Evolutionary conservation across 805 yeast species (phyloP).

Genomic region (Candida pseudoglaebosa): DNA sequence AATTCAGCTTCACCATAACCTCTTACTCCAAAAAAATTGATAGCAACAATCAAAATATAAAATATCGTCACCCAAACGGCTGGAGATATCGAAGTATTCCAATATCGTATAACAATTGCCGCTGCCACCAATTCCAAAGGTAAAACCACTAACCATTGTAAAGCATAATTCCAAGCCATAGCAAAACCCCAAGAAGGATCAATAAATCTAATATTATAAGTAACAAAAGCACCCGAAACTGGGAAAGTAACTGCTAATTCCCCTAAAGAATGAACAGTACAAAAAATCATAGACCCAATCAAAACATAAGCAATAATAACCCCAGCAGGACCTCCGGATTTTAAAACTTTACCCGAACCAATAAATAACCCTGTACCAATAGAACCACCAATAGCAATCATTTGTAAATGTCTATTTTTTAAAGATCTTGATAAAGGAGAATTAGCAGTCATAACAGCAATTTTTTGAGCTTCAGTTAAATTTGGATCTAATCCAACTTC

Average conservation of each 20-base stretch:
- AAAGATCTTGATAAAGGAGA: slow-evolving; percentile 49
- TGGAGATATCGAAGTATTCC: slow-evolving; percentile 49
- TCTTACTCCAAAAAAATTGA: slow-evolving; percentile 51
- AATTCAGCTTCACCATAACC: slow-evolving; percentile 59
- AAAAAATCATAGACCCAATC: slow-evolving; percentile 51
- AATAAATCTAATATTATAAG: slow-evolving; percentile 54
- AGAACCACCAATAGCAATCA: slow-evolving; percentile 82
- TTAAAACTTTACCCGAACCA: slow-evolving; percentile 63
- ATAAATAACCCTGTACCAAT: slow-evolving; percentile 83
- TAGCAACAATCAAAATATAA: slow-evolving; percentile 40
- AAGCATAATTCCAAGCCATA: slow-evolving; percentile 30
- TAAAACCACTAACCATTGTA: slow-evolving; percentile 36
- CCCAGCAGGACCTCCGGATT: slow-evolving; percentile 72
- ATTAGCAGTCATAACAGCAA: slow-evolving; percentile 38
- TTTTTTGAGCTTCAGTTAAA: slow-evolving; percentile 20
- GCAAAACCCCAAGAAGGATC: slow-evolving; percentile 65
- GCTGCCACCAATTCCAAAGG: slow-evolving; percentile 58
- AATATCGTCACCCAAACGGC: slow-evolving; percentile 58
- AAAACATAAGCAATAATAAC: slow-evolving; percentile 50
- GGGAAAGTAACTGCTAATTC: slow-evolving; percentile 62
- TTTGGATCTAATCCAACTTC: slow-evolving; percentile 39
- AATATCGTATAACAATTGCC: slow-evolving; percentile 50
- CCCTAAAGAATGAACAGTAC: slow-evolving; percentile 56
- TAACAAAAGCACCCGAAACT: slow-evolving; percentile 61
- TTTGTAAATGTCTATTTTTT: slow-evolving; percentile 64